Conservation (phyloP, 768 basidiomycete genomes). For the Trametes maxima region DNA sequence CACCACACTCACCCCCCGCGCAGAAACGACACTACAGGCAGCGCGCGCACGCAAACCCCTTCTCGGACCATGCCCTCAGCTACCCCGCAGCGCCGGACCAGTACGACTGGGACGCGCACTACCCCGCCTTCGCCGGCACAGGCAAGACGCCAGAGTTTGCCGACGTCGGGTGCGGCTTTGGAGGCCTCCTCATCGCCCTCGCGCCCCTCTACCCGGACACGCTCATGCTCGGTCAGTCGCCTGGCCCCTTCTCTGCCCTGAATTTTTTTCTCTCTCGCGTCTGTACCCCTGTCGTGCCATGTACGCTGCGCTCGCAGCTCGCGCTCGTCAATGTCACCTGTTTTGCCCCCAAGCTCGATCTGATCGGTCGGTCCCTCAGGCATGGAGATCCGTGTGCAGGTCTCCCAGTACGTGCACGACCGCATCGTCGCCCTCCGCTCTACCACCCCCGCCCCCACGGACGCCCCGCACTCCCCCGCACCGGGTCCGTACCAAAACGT, state of each 20-base stretch:
- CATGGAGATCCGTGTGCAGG: conserved; percentile 96
- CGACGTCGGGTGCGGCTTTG: conserved; percentile 98
- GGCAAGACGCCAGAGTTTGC: conserved; percentile 87
- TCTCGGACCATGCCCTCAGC: conserved; percentile 84
- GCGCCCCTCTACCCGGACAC: conserved; percentile 91
- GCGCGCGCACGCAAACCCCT: conserved; percentile 83
- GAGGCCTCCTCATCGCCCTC: conserved; percentile 86
- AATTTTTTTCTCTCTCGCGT: background rate
- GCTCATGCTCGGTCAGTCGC: conserved; percentile 82
- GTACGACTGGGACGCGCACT: conserved; percentile 85
- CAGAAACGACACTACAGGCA: conserved; percentile 87
- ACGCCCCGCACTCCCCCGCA: conserved; percentile 23
- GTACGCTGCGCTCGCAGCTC: background rate
- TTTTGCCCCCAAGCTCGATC: conserved; percentile 4
- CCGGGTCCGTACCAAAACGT: conserved; percentile 78
- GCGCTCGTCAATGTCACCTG: conserved; percentile 3
- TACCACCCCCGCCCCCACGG: conserved; percentile 35
- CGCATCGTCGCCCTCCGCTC: conserved; percentile 92
- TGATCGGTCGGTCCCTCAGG: conserved; percentile 49
- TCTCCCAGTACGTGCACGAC: conserved; percentile 94
- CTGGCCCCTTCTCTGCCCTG: background rate
- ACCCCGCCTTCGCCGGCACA: conserved; percentile 63
- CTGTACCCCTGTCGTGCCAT: background rate
- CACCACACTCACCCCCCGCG: conserved; percentile 11
- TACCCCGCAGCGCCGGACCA: conserved; percentile 78